Conservation (phyloP, 352 stramenopile genomes). For the Phytophthora citricola region DNA sequence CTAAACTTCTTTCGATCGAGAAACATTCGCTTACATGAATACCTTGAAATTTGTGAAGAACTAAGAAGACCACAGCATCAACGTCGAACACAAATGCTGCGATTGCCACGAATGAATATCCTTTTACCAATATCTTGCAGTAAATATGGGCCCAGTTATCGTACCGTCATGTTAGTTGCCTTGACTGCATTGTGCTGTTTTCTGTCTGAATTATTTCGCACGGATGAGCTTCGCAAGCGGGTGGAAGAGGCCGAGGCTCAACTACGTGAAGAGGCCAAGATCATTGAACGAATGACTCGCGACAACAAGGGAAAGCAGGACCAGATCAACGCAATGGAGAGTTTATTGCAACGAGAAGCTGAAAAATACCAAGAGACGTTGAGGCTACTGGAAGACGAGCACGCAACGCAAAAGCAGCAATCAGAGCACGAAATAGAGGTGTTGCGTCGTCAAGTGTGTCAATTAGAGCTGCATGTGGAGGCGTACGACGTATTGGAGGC, state of each 20-base stretch:
- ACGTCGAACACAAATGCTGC: constrained; percentile 45
- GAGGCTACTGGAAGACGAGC: constrained; percentile 66
- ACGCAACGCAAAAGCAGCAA: constrained; percentile 62
- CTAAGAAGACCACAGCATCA: constrained; percentile 31
- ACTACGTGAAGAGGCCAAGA: constrained; percentile 79
- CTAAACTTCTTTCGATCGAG: too few relatives aligned
- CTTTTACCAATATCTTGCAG: constrained; percentile 20
- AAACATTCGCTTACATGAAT: neutral
- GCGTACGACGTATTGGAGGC: constrained; percentile 71
- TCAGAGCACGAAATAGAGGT: constrained; percentile 70
- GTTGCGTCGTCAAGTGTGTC: constrained; percentile 55
- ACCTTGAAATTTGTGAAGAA: constrained; percentile 11
- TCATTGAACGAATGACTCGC: constrained; percentile 82
- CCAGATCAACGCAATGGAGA: constrained; percentile 74
- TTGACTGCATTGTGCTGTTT: constrained; percentile 28
- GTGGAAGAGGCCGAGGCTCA: constrained; percentile 79
- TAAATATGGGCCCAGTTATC: constrained; percentile 2
- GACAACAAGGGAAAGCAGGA: constrained; percentile 80
- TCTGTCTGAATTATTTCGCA: constrained; percentile 23
- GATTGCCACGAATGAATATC: constrained; percentile 84
- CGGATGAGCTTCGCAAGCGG: constrained; percentile 73
- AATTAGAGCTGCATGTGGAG: constrained; percentile 76
- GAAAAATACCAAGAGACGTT: constrained; percentile 68
- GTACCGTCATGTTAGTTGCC: constrained; percentile 7
- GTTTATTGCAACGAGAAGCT: constrained; percentile 61